Conservation (phyloP, 176 grass and related monocot species). For the maize (Zea mays) region DNA sequence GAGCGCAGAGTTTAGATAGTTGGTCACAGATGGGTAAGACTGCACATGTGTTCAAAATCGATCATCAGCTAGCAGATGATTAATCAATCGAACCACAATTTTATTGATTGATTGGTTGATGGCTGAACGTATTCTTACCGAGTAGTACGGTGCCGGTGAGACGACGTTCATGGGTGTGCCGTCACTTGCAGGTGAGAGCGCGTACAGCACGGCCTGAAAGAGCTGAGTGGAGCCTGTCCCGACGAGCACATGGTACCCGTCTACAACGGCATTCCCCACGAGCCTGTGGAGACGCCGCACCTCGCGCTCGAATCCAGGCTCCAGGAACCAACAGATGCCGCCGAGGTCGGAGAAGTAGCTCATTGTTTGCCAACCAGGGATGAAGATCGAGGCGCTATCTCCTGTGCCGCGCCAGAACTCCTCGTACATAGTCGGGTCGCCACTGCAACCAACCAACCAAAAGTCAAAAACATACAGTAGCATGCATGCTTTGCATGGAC, state of each 20-base stretch:
- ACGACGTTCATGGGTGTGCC: constrained; percentile 54
- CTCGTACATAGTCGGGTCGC: constrained; percentile 69
- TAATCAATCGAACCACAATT: background rate
- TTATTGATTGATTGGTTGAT: background rate
- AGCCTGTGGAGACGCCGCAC: constrained; percentile 66
- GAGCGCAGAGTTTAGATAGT: constrained; percentile 53
- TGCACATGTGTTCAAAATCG: constrained; percentile 3
- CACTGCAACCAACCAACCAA: constrained; percentile 39
- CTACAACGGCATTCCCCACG: constrained; percentile 57
- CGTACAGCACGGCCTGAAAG: constrained; percentile 70
- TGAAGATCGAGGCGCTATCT: constrained; percentile 44
- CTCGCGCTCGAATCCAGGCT: constrained; percentile 53
- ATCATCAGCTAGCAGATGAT: background rate
- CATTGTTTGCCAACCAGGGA: constrained; percentile 60
- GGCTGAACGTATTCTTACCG: constrained; percentile 34
- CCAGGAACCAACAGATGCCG: constrained; percentile 70
- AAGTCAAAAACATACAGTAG: background rate
- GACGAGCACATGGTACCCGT: constrained; percentile 54
- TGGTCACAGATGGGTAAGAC: constrained; percentile 55
- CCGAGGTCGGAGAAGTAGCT: constrained; percentile 74
- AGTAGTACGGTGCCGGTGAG: constrained; percentile 63
- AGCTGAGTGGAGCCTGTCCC: constrained; percentile 82
- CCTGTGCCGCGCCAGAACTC: constrained; percentile 60
- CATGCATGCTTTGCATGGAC: background rate
- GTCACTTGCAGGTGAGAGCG: constrained; percentile 36